Evolutionary conservation across 768 basidiomycete species (phyloP).

Genomic region (Kwoniella heveanensis): DNA sequence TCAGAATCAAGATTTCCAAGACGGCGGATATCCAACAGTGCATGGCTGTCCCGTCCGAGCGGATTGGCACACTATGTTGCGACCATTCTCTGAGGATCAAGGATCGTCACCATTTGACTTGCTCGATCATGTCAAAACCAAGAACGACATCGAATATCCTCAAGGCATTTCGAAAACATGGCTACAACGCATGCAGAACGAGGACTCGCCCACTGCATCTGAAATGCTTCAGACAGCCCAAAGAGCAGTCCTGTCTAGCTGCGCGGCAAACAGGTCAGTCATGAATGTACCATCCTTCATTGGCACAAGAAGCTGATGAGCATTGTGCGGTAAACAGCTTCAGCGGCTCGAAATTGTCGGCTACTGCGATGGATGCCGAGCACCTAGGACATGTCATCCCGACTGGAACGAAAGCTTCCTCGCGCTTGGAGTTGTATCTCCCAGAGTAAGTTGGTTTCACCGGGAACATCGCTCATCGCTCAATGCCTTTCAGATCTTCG

Average conservation of each 20-base stretch:
- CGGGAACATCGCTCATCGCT: neutral
- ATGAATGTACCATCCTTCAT: too few relatives aligned
- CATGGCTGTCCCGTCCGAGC: conserved; percentile 13
- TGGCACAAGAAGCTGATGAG: too few relatives aligned
- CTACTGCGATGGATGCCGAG: conserved; percentile 36
- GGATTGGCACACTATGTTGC: conserved; percentile 18
- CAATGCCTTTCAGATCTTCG: conserved; percentile 25
- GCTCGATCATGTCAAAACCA: conserved; percentile 30
- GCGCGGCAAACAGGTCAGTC: conserved; percentile 37
- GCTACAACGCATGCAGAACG: conserved; percentile 1
- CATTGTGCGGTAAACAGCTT: conserved; percentile 35
- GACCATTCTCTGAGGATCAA: too few relatives aligned
- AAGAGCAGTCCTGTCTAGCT: conserved; percentile 34
- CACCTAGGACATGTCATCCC: conserved; percentile 17
- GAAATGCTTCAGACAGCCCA: conserved; percentile 15
- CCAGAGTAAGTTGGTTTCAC: conserved; percentile 39
- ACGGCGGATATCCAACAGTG: neutral
- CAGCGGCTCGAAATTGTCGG: conserved; percentile 25
- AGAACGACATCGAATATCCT: conserved; percentile 28
- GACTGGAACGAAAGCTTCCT: neutral
- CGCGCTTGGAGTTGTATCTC: conserved; percentile 33
- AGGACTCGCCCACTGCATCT: neutral
- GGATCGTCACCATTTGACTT: neutral
- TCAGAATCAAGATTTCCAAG: neutral
- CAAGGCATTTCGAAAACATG: conserved; percentile 30